Evolutionary conservation across 345 rosid genomes (phyloP).

Genomic region (Psidium friedrichsthalianum): DNA sequence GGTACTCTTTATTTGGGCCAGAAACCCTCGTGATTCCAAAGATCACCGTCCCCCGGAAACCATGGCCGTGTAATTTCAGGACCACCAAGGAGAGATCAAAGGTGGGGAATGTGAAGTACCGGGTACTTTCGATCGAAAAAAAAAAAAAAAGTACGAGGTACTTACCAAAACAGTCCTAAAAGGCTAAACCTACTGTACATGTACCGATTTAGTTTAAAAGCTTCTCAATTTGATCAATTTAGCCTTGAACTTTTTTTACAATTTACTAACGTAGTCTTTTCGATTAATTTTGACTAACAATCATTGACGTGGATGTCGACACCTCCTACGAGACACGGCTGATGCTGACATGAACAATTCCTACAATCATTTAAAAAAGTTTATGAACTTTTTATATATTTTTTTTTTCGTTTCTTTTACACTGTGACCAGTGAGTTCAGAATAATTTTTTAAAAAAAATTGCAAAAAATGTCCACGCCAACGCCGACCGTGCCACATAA

Average conservation of each 20-base stretch:
- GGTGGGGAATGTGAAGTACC: background rate
- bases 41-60: background rate
- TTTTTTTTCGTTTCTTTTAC: background rate
- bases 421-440: background rate
- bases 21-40: background rate
- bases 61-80: background rate
- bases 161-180: background rate
- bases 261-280: background rate
- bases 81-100: background rate
- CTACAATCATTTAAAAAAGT: background rate
- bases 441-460: background rate
- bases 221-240: background rate
- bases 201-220: background rate
- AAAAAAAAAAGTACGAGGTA: background rate
- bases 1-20: background rate
- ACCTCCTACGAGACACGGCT: too few species aligned
- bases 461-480: rapidly evolving
- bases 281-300: background rate
- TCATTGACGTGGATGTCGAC: rapidly evolving
- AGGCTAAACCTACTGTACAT: background rate
- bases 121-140: too few species aligned
- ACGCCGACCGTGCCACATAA: rapidly evolving
- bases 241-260: background rate
- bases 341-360: background rate
- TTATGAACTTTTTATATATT: too few species aligned